Evolutionary conservation across 164 flowering plant species (phyloP), one percentile per base, ranked within the genome.

Genomic region (Chloranthus sessilifolius): DNA sequence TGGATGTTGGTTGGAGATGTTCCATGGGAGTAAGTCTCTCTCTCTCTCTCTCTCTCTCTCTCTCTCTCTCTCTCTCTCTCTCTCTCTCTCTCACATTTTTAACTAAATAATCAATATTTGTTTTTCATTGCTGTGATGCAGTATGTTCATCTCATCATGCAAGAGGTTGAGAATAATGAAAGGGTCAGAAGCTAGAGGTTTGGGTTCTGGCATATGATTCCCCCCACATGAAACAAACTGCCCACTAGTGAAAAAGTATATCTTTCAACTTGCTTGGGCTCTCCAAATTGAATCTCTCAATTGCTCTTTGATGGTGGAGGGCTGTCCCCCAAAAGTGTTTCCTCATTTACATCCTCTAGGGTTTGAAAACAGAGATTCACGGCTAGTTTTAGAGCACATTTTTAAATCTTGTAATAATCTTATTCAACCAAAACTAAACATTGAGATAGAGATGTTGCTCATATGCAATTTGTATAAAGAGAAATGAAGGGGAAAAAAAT

Each of bases 1-100:
- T 83, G 82, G 89, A 88, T 88, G 96, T 77, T 88, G 43, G 88
- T 88, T 65, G 96, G 96, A 52, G 94, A 88, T 75, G 91, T 88
- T 55, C 96, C 94, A 34, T 88, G 86, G 86, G 88, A 88, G 86
- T 85, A 85, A 80, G 94, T 50, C 49, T 30, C 52, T 42, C 46
- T 52, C 43, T 53, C 29, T 40, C 47, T 45, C 37, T 47, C 27
- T 30, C 30, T 50, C 48, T 43, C 43, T 49, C 47, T 39, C 31
- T 38, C 27, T 43, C 35, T 41, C 12, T 40, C 54, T 36, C 34
- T 50, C 9, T 47, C n/a, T 33, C 10, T 40, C 36, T 59, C 16
- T 62, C 5, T 55, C 43, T 50, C 35, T 49, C 26, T 43, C 50
- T 31, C 14, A 31, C 39, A 22, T 35, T 7, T 52, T 53, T 26